Evolutionary conservation across 306 rosid species (phyloP).

Genomic region (Cucurbita argyrosperma): DNA sequence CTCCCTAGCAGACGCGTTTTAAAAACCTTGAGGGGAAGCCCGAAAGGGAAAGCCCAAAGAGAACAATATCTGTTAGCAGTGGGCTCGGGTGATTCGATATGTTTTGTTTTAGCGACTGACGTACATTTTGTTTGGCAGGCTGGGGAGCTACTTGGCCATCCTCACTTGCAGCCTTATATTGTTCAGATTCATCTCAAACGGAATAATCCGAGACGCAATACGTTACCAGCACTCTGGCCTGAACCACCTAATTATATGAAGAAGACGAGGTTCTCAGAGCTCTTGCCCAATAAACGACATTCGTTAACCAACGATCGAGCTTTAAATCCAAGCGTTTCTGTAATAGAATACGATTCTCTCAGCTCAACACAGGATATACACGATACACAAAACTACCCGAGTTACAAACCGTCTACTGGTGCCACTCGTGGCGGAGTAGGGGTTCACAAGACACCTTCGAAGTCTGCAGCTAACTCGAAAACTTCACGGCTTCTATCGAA

Average conservation of each 20-base stretch:
- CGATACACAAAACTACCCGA: conserved; percentile 36
- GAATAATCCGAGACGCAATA: conserved; percentile 53
- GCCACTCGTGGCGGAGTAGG: conserved; percentile 26
- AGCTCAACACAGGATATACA: conserved; percentile 62
- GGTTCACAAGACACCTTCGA: conserved; percentile 35
- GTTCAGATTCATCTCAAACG: conserved; percentile 70
- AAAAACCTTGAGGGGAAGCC: too few relatives aligned
- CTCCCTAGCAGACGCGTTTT: too few relatives aligned
- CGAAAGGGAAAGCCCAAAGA: too few relatives aligned
- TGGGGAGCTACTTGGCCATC: conserved; percentile 70
- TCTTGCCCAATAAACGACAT: conserved; percentile 33
- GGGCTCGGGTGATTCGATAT: not conserved
- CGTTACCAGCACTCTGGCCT: conserved; percentile 43
- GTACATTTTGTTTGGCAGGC: conserved; percentile 48
- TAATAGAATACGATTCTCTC: conserved; percentile 56
- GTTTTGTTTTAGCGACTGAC: not conserved
- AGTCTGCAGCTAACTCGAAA: conserved; percentile 29
- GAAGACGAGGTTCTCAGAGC: conserved; percentile 68
- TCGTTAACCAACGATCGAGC: conserved; percentile 57
- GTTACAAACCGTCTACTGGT: conserved; percentile 24
- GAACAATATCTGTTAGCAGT: too few relatives aligned
- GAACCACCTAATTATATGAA: conserved; percentile 38
- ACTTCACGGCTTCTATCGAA: conserved; percentile 30
- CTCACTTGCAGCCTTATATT: conserved; percentile 69
- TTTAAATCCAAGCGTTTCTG: conserved; percentile 71